Base-by-base conservation (phyloP, 2,329 filamentous ascomycete genomes). In the Penicillium sp. region DNA sequence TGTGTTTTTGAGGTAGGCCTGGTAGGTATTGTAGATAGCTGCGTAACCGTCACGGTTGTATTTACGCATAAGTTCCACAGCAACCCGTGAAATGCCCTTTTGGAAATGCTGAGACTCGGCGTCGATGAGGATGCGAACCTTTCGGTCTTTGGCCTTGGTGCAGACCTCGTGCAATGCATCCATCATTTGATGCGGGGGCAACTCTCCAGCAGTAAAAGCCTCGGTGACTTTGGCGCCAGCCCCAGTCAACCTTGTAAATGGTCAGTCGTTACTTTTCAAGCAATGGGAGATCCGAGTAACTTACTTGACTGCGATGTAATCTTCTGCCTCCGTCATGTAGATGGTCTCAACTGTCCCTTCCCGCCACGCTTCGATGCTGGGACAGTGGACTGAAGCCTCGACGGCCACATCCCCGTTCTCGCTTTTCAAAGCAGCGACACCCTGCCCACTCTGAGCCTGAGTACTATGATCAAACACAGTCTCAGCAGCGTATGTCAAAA, bases 101-200 rank as follows among this genome's bases (percentile, higher is more conserved):
- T 95, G 87, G 28, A 93, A 78, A 48, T 80, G 77, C 49, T 84
- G 82, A 67, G 95, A 88, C 69, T 96, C 90, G 1, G 88, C 90
- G 55, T 94, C 88, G 54, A 95, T 88, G 2, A 95, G 79, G 1
- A 96, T 76, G 3, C 81, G 78, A 3, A 95, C 81, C 22, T 83
- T 81, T 45, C 83, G 81, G 33, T 79, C 72, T 2, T 80, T 76
- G 42, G 58, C 61, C 26, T 53, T 55, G 15, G 24, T 48, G 69
- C 88, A 94, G 56, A 94, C 83, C 43, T 80, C 75, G 57, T 87
- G 79, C 54, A 95, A 87, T 13, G 86, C 84, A 13, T 77, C 70
- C 45, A 78, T 76, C 61, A 95, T 82, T 7, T 78, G 77, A 4
- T 77, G 73, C 1, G 82, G 80, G 0, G 87, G 84, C 76, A 75